phyloP scores from a whole-genome alignment of 257 asterid species.

The Solanum tarapatanum region DNA sequence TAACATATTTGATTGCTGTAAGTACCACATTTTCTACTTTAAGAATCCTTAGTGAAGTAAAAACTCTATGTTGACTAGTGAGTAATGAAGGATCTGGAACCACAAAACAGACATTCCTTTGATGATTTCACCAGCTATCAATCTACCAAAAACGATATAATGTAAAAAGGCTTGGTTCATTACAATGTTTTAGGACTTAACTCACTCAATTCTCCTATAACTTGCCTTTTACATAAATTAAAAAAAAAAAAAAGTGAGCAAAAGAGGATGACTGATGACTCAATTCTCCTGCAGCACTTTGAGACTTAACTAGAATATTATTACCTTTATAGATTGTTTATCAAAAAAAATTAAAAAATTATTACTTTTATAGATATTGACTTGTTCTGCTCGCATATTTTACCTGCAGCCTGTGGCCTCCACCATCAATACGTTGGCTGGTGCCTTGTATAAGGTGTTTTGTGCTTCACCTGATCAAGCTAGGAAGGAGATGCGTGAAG shows the following conservation, averaged over 20 bases:
- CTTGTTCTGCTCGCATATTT: not conserved
- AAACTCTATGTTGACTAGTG: not conserved
- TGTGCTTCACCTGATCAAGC: conserved; percentile 55
- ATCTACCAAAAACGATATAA: not conserved
- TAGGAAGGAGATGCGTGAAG: conserved; percentile 54
- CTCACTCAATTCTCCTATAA: not conserved
- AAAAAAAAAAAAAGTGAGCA: not conserved
- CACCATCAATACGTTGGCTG: conserved; percentile 49
- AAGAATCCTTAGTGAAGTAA: not conserved
- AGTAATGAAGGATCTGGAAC: not conserved
- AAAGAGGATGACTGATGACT: not conserved
- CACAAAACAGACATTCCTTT: not conserved
- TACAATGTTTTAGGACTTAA: not conserved
- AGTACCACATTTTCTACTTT: not conserved
- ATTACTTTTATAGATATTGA: not conserved
- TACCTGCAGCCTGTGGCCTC: conserved; percentile 49
- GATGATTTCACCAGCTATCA: not conserved
- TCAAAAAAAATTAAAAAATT: no score
- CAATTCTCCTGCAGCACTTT: not conserved
- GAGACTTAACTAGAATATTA: not conserved
- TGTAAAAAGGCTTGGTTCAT: not conserved
- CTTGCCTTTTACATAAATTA: not conserved
- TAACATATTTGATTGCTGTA: not conserved
- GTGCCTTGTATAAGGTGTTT: conserved; percentile 47
- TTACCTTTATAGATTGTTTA: not conserved